Base-by-base conservation (phyloP, 2,329 filamentous ascomycete genomes). In the Furcasterigmium sp. region DNA sequence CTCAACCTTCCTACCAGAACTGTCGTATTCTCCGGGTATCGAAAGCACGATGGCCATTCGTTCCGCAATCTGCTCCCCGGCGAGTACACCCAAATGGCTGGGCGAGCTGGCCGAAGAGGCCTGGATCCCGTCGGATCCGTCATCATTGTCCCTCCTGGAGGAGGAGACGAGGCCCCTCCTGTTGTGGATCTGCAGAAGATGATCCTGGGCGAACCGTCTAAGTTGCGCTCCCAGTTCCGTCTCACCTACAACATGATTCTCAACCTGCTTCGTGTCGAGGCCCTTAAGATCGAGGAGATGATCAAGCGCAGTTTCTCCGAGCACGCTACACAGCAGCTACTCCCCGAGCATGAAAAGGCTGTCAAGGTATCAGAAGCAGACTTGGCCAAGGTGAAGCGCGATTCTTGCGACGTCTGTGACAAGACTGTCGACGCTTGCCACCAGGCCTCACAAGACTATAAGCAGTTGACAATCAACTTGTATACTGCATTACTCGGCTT, bases 231-330 rank as follows among this genome's bases (percentile, higher is more conserved):
- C 7, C 93, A 98, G 59, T 98, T 98, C 73, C 82, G 93, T 47
- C 73, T 98, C 38, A 98, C 94, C 0, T 98, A 98, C 72, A 98
- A 97, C 67, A 98, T 98, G 93, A 98, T 98, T 47, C 72, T 98
- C 23, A 98, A 97, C 58, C 73, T 98, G 25, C 73, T 98, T 39
- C 85, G 93, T 28, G 93, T 98, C 3, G 93, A 98, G 63, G 93
- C 93, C 3, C 69, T 98, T 51, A 97, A 96, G 69, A 97, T 98
- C 54, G 93, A 98, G 62, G 93, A 98, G 66, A 98, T 98, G 93
- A 98, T 98, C 72, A 98, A 98, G 75, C 85, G 93, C 52, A 96
- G 91, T 62, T 98, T 98, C 72, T 96, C 91, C 41, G 93, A 98
- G 63, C 93, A 98, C 64, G 91, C 91, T 19, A 97, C 91, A 0